These are phyloP conservation scores for Eragrostis nindensis DNA, from an alignment of 176 grass and related monocot genomes.

Conservation along the genomic window DNA sequence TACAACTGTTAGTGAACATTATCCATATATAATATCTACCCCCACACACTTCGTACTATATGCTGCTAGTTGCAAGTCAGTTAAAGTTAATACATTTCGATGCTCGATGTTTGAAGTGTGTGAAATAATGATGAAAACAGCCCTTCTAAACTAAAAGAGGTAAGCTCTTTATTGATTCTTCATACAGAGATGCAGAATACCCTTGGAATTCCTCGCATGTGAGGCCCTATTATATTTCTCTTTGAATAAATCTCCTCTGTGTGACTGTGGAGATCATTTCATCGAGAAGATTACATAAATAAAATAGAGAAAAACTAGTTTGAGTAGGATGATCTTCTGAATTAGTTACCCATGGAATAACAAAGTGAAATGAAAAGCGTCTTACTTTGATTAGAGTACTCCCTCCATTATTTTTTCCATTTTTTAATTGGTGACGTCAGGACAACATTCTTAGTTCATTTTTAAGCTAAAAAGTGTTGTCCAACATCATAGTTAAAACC, in stretches of 20 bases:
- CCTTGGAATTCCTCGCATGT: not conserved
- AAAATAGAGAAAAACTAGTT: not conserved
- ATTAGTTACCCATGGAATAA: slow-evolving; percentile 12
- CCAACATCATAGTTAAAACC: not conserved
- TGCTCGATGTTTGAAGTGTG: not conserved
- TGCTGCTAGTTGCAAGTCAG: not conserved
- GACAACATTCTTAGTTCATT: not conserved
- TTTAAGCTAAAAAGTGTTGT: not conserved
- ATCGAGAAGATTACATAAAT: not conserved
- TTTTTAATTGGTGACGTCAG: not conserved
- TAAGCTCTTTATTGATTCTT: slow-evolving; percentile 13
- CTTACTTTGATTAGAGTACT: slow-evolving; percentile 14
- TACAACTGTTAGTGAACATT: not conserved
- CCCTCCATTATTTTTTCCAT: not conserved
- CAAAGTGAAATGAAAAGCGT: slow-evolving; percentile 9
- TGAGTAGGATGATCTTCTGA: slow-evolving; percentile 12
- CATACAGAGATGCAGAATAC: not conserved
- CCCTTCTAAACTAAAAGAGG: not conserved
- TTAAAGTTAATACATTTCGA: not conserved
- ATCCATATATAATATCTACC: not conserved
- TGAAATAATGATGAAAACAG: slow-evolving; percentile 10
- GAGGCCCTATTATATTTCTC: not conserved
- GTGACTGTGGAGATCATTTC: not conserved
- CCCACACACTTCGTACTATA: not conserved
- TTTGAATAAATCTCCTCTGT: not conserved